phyloP scores from a whole-genome alignment of 345 rosid species.

The Camelina neglecta region DNA sequence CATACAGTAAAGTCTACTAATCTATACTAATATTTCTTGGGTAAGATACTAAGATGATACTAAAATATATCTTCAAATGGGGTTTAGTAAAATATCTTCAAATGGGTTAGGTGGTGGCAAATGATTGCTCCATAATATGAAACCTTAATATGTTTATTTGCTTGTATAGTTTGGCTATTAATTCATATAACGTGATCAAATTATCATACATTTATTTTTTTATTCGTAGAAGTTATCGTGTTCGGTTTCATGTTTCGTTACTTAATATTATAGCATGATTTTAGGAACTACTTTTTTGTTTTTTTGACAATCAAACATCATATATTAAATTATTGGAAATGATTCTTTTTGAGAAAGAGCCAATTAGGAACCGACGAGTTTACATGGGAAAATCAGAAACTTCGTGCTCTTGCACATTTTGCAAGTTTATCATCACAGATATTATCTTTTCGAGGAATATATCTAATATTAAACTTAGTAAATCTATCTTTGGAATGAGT shows the following conservation, averaged over 20 bases:
- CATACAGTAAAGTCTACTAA: neutral
- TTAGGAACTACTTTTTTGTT: neutral
- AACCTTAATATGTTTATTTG: neutral
- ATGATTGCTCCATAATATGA: neutral
- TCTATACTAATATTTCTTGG: neutral
- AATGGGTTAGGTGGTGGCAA: neutral
- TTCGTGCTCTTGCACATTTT: too few relatives aligned
- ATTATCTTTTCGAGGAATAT: too few relatives aligned
- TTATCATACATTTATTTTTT: neutral
- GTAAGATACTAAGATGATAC: neutral
- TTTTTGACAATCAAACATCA: too few relatives aligned
- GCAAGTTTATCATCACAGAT: too few relatives aligned
- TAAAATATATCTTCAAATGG: too few relatives aligned
- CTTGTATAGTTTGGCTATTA: too few relatives aligned
- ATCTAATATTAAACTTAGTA: too few relatives aligned
- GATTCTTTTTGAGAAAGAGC: too few relatives aligned
- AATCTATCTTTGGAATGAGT: too few relatives aligned
- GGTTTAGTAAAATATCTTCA: neutral
- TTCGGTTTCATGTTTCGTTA: neutral
- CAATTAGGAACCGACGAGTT: too few relatives aligned
- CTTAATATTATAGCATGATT: neutral
- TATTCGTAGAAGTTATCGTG: neutral
- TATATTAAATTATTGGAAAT: too few relatives aligned
- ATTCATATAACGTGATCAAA: neutral
- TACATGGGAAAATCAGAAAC: too few relatives aligned